phyloP scores from a whole-genome alignment of 805 yeast species.

The Candida ponderosae region DNA sequence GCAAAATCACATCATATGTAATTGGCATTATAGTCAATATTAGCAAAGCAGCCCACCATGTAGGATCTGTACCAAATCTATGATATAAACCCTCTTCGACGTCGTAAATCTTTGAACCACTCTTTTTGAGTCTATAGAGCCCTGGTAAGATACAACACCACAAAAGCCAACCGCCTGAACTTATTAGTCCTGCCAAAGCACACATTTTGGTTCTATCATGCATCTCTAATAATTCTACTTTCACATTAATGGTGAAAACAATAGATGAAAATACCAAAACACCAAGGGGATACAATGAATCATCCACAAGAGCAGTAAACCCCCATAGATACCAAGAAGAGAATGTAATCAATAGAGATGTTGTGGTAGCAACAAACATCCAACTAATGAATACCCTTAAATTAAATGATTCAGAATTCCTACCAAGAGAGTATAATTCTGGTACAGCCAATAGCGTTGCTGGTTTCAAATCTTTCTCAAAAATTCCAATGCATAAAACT shows the following conservation, averaged over 20 bases:
- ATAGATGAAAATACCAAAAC: slow-evolving; percentile 66
- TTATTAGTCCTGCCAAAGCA: slow-evolving; percentile 54
- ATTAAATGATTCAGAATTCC: slow-evolving; percentile 68
- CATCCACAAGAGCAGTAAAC: slow-evolving; percentile 54
- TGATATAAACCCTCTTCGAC: slow-evolving; percentile 62
- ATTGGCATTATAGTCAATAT: slow-evolving; percentile 51
- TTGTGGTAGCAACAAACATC: slow-evolving; percentile 70
- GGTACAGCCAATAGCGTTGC: slow-evolving; percentile 88
- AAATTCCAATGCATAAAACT: slow-evolving; percentile 89
- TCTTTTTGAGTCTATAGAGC: slow-evolving; percentile 41
- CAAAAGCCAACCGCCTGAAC: slow-evolving; percentile 76
- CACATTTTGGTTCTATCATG: slow-evolving; percentile 64
- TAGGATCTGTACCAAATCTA: slow-evolving; percentile 70
- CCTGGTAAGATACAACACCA: slow-evolving; percentile 78
- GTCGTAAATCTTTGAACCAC: slow-evolving; percentile 52
- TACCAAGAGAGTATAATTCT: slow-evolving; percentile 74
- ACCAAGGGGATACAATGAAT: slow-evolving; percentile 77
- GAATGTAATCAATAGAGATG: slow-evolving; percentile 67
- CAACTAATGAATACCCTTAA: slow-evolving; percentile 62
- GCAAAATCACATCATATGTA: slow-evolving; percentile 56
- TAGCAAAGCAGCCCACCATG: slow-evolving; percentile 80
- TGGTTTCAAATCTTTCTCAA: slow-evolving; percentile 85
- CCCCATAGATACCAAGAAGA: slow-evolving; percentile 67
- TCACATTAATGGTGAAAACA: slow-evolving; percentile 65
- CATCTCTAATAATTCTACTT: slow-evolving; percentile 77